Evolutionary conservation across 768 basidiomycete species (phyloP).

Genomic region (Boletus coccyginus): DNA sequence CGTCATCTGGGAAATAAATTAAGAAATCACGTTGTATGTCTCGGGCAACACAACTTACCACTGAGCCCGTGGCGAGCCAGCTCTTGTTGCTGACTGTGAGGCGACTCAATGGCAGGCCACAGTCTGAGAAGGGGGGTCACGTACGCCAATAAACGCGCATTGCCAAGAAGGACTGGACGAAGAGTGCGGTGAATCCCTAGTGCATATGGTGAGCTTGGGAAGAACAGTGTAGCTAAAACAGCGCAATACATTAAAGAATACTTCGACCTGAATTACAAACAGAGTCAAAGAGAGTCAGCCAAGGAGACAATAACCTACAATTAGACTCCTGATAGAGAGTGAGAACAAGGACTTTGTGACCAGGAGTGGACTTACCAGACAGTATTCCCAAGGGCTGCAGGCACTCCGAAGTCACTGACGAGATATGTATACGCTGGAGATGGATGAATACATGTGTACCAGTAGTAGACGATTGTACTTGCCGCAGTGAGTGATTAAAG

Average conservation of each 20-base stretch:
- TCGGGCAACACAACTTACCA: conserved; percentile 18
- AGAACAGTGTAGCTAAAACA: neutral
- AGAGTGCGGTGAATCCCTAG: conserved; percentile 41
- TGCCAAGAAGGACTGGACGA: conserved; percentile 54
- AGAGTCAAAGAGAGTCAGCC: no score
- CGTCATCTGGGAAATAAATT: neutral
- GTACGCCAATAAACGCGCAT: no score
- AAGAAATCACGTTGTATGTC: neutral
- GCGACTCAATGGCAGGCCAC: no score
- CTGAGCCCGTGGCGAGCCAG: conserved; percentile 33
- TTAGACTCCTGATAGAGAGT: neutral
- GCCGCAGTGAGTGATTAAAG: conserved; percentile 52
- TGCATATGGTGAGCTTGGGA: neutral
- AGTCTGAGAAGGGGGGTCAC: no score
- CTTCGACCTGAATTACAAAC: neutral
- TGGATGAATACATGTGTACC: no score
- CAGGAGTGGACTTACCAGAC: no score
- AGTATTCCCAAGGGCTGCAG: no score
- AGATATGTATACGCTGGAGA: no score
- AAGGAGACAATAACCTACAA: neutral
- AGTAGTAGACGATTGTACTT: conserved; percentile 2
- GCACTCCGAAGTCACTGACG: no score
- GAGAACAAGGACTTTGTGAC: neutral
- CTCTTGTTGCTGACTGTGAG: conserved; percentile 48
- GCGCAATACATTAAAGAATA: no score